These are phyloP conservation scores for Viola pubescens DNA, from an alignment of 441 rosid species.

Conservation along the genomic window DNA sequence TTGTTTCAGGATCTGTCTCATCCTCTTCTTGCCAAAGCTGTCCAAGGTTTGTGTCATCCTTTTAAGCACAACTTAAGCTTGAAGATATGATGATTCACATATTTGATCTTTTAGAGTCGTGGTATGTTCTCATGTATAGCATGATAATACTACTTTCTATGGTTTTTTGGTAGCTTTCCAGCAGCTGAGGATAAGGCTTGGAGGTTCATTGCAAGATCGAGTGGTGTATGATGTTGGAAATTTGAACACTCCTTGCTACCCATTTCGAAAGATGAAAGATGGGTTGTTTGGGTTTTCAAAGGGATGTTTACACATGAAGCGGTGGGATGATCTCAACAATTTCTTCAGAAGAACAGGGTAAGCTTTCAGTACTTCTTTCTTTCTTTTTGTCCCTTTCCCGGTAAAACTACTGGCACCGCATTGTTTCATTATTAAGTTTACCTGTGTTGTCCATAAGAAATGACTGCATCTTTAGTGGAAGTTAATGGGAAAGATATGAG, in stretches of 20 bases:
- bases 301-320: conserved; percentile 83
- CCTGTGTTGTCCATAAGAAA: too few species aligned
- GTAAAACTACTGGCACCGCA: too few species aligned
- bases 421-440: too few species aligned
- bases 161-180: conserved; percentile 50
- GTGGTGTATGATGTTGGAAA: conserved; percentile 66
- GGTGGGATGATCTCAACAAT: conserved; percentile 82
- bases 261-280: conserved; percentile 48
- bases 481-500: background rate
- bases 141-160: conserved; percentile 8
- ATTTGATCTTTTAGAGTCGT: too few species aligned
- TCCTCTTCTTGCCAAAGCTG: conserved; percentile 68
- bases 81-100: background rate
- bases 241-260: conserved; percentile 61
- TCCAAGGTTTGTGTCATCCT: conserved; percentile 50
- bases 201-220: conserved; percentile 96
- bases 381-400: too few species aligned
- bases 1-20: conserved; percentile 66
- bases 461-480: too few species aligned
- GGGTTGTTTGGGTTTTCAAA: conserved; percentile 84
- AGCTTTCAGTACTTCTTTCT: conserved; percentile 13
- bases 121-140: too few species aligned
- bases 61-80: conserved; percentile 10
- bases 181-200: conserved; percentile 77
- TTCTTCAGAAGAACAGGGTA: conserved; percentile 61